Base-by-base conservation (phyloP, 495 filamentous ascomycete genomes). In the Paragyromitra xinjiangensis region DNA sequence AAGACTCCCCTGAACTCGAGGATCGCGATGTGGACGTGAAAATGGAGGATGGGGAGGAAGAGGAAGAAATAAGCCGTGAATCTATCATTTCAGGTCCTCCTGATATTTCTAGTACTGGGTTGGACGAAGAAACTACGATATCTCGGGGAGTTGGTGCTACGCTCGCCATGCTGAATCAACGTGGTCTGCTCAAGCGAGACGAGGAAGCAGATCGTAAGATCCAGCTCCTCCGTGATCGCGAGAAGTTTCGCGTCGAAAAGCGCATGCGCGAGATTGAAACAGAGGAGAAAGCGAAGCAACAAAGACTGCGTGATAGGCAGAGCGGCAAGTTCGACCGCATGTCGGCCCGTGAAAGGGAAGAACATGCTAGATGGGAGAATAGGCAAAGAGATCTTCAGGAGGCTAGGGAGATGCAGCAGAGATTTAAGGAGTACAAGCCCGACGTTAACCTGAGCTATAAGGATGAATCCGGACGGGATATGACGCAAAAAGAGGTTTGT, bases 401-500 rank as follows among this genome's bases (percentile, higher is more conserved):
- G 78, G 90, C 93, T 14, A 88, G 92, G 66, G 88, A 93, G 80
- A 88, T 94, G 84, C 92, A 92, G 37, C 91, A 95, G 67, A 87
- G 95, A 59, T 99, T 94, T 85, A 88, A 89, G 64, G 90, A 93
- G 69, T 99, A 98, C 85, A 93, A 92, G 84, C 95, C 95, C 2
- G 90, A 92, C 81, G 90, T 99, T 34, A 89, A 97, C 82, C 87
- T 99, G 70, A 92, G 91, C 84, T 98, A 99, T 73, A 89, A 92
- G 68, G 95, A 98, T 82, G 94, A 94, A 63, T 89, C 89, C 81
- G 95, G 95, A 6, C 90, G 95, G 37, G 84, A 86, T 62, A 92
- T 99, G 88, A 91, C 91, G 79, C 89, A 92, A 82, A 99, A 98
- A 86, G 95, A 99, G 84, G 75, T 80, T 44, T 53, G 50, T 73